Evolutionary conservation across 495 filamentous ascomycete species (phyloP).

Genomic region (Saxophila tyrrhenica): DNA sequence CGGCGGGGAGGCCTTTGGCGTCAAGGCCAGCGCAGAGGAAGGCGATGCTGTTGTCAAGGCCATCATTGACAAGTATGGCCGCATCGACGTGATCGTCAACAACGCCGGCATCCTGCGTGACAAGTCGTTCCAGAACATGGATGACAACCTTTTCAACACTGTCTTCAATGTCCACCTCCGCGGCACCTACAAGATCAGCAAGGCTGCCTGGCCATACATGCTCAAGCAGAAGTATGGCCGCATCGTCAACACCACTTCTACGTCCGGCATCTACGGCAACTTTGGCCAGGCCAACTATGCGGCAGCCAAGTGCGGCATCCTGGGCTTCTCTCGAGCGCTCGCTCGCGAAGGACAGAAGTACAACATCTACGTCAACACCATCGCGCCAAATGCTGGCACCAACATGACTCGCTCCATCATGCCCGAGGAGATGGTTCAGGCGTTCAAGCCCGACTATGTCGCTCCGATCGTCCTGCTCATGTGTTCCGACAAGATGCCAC

Average conservation of each 20-base stretch:
- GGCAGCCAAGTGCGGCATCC: slow-evolving; percentile 87
- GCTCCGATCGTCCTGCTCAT: slow-evolving; percentile 84
- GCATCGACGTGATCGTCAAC: slow-evolving; percentile 90
- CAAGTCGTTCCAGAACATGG: slow-evolving; percentile 98
- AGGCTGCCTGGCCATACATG: slow-evolving; percentile 96
- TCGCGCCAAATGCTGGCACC: slow-evolving; percentile 94
- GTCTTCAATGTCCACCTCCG: slow-evolving; percentile 87
- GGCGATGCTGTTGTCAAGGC: slow-evolving; percentile 85
- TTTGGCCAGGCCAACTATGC: slow-evolving; percentile 98
- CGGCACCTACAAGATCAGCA: slow-evolving; percentile 94
- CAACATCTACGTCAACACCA: slow-evolving; percentile 98
- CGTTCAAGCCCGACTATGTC: slow-evolving; percentile 98
- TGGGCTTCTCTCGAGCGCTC: slow-evolving; percentile 86
- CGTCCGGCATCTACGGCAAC: slow-evolving; percentile 96
- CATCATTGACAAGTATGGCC: slow-evolving; percentile 87
- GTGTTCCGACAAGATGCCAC: slow-evolving; percentile 76
- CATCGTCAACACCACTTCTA: slow-evolving; percentile 91
- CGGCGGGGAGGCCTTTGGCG: slow-evolving; percentile 84
- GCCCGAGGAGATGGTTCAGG: slow-evolving; percentile 95
- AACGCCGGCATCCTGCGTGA: slow-evolving; percentile 92
- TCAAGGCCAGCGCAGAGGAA: slow-evolving; percentile 90
- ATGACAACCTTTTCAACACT: slow-evolving; percentile 83
- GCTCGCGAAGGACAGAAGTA: slow-evolving; percentile 92
- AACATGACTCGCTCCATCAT: slow-evolving; percentile 92
- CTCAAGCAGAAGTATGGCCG: slow-evolving; percentile 98